Evolutionary conservation across 805 yeast species (phyloP), one percentile per base, ranked within the genome.

Genomic region (Vanderwaltozyma polyspora): DNA sequence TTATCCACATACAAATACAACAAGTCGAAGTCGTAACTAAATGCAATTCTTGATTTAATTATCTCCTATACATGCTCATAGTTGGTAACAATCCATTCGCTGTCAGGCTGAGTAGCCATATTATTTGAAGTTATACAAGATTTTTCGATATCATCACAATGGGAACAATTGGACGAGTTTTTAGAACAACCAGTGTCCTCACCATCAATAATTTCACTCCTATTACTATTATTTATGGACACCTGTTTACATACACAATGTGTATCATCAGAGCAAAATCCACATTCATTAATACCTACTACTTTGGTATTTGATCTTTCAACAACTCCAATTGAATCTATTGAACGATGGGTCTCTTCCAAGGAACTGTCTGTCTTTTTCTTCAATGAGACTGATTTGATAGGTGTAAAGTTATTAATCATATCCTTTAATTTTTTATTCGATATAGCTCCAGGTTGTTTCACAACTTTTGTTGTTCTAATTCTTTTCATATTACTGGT

Each of bases 221-320:
- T 40, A 5, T 21, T n/a, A 13, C 25, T 29, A 50, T 43, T 28
- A 42, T 49, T 15, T 39, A 42, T 59, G 1, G 70, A 72, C 13
- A 74, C 81, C 45, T 85, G 95, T 19, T 89, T 73, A 55, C 96
- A 89, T 2, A 89, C 81, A 59, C 97, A 89, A 2, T 94, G 87
- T 0, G 94, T 77, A 45, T 77, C 91, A 45, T 83, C 94, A 0
- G 94, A 74, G 52, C 97, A 89, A 57, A 89, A 87, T 0, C 97
- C 97, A 59, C 97, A 89, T 38, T 21, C 23, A 21, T 7, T 10
- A 21, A 10, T 21, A 8, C 7, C 23, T 10, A 10, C 10, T 21
- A 21, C 10, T 33, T 41, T 24, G 29, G 16, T 29, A 33, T 23
- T 27, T 29, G 22, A 21, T 7, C 23, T 21, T 21, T 10, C 10